Percentiles rank a stretch among this genome's conserved stretches.
Conservation (phyloP, 805 yeast genomes). For the Candida endomychidarum region DNA sequence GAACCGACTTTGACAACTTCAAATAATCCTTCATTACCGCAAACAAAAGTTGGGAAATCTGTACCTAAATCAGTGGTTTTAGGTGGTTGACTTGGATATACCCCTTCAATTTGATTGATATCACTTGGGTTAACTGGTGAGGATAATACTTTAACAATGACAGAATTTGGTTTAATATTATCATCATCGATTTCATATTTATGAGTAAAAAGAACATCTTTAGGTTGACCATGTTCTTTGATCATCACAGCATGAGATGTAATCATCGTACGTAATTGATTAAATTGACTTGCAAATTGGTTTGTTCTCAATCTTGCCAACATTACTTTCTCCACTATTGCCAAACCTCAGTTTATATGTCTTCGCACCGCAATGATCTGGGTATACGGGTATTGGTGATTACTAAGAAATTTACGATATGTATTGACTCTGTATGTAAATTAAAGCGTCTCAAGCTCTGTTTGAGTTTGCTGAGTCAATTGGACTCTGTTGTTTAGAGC, state of each 20-base stretch:
- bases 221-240: constrained; percentile 66
- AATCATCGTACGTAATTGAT: constrained; percentile 30
- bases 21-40: constrained; percentile 93
- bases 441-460: no score
- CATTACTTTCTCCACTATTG: constrained; percentile 1
- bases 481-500: no score
- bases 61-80: constrained; percentile 56
- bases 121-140: constrained; percentile 47
- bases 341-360: not conserved
- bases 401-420: constrained; percentile 1
- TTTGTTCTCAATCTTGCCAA: constrained; percentile 5
- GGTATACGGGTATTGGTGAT: constrained; percentile 2
- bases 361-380: constrained; percentile 2
- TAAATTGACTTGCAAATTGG: not conserved
- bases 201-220: constrained; percentile 53
- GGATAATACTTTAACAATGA: constrained; percentile 37
- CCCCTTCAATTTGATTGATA: constrained; percentile 48
- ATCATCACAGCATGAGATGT: constrained; percentile 69
- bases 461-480: no score
- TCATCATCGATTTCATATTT: constrained; percentile 49
- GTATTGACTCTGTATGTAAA: constrained; percentile 1
- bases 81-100: constrained; percentile 47
- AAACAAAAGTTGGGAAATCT: constrained; percentile 65
- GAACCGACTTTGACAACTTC: constrained; percentile 76
- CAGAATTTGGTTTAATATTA: constrained; percentile 36